These are phyloP conservation scores for Meripilus lineatus DNA, from an alignment of 1,284 basidiomycete species.

Conservation along the genomic window DNA sequence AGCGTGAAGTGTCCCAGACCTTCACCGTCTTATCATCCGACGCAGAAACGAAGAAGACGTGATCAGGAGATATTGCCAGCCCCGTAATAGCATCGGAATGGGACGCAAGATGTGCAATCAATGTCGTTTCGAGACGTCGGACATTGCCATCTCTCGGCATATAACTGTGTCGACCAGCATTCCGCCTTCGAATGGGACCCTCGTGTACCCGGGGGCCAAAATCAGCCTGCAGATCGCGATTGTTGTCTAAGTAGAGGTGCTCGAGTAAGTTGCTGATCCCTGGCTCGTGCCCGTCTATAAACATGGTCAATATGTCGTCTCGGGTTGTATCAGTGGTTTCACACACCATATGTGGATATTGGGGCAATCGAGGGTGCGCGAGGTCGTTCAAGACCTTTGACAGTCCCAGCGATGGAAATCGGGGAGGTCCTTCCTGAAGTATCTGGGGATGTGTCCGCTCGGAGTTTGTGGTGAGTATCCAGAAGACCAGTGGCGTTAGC, in stretches of 20 bases:
- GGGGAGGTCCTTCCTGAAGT: constrained; percentile 70
- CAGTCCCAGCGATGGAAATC: constrained; percentile 49
- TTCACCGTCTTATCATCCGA: constrained; percentile 85
- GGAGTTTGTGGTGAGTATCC: constrained; percentile 62
- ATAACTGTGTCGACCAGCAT: constrained; percentile 60
- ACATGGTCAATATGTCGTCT: constrained; percentile 2
- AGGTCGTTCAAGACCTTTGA: constrained; percentile 41
- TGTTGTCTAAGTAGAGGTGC: constrained; percentile 84
- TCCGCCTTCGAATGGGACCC: constrained; percentile 72
- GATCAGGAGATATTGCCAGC: constrained; percentile 88
- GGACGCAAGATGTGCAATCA: constrained; percentile 84
- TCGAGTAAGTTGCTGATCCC: constrained; percentile 85
- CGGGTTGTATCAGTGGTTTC: constrained; percentile 5
- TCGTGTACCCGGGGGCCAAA: constrained; percentile 86
- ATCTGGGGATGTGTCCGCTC: constrained; percentile 59
- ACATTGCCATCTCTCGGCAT: constrained; percentile 48
- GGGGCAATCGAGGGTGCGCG: constrained; percentile 47
- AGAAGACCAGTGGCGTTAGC: constrained; percentile 73
- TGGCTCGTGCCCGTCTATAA: constrained; percentile 80
- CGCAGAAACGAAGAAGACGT: constrained; percentile 88
- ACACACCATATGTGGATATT: constrained; percentile 69
- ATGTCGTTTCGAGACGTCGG: constrained; percentile 65
- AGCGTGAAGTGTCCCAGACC: constrained; percentile 76
- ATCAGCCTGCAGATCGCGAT: constrained; percentile 79
- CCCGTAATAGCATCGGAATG: constrained; percentile 79